phyloP scores from a whole-genome alignment of 1,284 basidiomycete species.

The Marasmius sp. region DNA sequence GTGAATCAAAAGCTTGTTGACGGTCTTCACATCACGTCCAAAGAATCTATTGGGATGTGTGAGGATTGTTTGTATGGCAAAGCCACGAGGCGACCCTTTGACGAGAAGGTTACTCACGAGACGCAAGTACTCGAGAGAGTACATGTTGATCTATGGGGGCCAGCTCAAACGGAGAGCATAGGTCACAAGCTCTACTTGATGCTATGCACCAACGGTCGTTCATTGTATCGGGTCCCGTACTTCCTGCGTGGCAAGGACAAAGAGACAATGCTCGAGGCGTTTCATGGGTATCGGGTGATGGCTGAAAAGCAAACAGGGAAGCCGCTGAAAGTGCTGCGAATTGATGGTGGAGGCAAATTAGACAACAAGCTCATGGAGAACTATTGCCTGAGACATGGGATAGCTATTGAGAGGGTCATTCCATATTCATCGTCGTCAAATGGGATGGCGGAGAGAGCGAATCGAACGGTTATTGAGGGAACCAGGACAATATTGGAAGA shows the following conservation, averaged over 20 bases:
- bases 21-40: neutral
- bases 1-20: neutral
- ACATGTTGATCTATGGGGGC: constrained; percentile 2
- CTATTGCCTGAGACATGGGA: too few species aligned
- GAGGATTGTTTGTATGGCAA: neutral
- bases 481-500: neutral
- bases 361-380: neutral
- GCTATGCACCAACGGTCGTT: neutral
- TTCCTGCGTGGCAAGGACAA: neutral
- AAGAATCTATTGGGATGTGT: neutral
- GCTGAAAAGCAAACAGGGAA: neutral
- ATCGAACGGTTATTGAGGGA: neutral
- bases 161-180: neutral
- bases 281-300: neutral
- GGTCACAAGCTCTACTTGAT: neutral
- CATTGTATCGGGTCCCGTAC: neutral
- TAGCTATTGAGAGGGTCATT: neutral
- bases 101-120: neutral
- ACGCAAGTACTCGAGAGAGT: neutral
- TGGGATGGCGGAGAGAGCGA: constrained; percentile 6
- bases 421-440: constrained; percentile 6
- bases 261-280: neutral
- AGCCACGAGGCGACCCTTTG: neutral
- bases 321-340: neutral
- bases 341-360: neutral